Conservation (phyloP, 2,329 filamentous ascomycete genomes). For the Penicillium sp. region DNA sequence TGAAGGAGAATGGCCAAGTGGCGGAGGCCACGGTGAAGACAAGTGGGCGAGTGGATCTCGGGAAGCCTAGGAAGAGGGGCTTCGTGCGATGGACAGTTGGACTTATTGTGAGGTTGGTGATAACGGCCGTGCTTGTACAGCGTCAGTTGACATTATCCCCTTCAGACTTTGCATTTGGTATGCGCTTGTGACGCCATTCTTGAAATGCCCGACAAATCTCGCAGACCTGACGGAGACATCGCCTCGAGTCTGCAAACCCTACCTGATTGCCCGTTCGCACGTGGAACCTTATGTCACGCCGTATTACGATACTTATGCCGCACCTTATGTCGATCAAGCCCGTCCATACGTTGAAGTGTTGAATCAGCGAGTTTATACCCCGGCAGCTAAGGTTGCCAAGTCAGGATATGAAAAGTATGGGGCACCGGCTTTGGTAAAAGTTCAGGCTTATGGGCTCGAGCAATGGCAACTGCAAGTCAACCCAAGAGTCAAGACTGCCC, state of each 20-base stretch:
- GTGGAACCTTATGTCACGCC: slow-evolving; percentile 73
- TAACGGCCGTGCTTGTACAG: slow-evolving; percentile 7
- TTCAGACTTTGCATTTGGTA: slow-evolving; percentile 79
- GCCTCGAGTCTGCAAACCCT: slow-evolving; percentile 77
- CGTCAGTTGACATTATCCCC: slow-evolving; percentile 10
- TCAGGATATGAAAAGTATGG: slow-evolving; percentile 64
- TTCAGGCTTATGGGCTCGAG: slow-evolving; percentile 60
- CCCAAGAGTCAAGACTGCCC: slow-evolving; percentile 67
- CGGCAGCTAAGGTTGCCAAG: slow-evolving; percentile 62
- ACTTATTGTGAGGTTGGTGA: slow-evolving; percentile 35
- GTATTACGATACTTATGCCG: slow-evolving; percentile 80
- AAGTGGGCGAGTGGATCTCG: slow-evolving; percentile 9
- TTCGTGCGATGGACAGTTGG: slow-evolving; percentile 36
- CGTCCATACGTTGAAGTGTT: slow-evolving; percentile 65
- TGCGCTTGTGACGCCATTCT: slow-evolving; percentile 70
- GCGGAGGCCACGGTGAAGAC: slow-evolving; percentile 20
- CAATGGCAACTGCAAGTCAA: slow-evolving; percentile 78
- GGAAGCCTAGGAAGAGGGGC: slow-evolving; percentile 19
- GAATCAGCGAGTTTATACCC: slow-evolving; percentile 62
- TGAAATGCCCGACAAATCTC: slow-evolving; percentile 72
- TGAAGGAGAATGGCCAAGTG: slow-evolving; percentile 28
- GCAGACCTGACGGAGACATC: slow-evolving; percentile 65
- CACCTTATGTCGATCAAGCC: slow-evolving; percentile 72
- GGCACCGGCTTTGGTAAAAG: slow-evolving; percentile 66
- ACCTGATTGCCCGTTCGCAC: slow-evolving; percentile 62